Percentiles rank a stretch among this genome's conserved stretches.
Evolutionary conservation across 2,329 filamentous ascomycete genomes (phyloP).

Genomic region (Alternaria triticina): DNA sequence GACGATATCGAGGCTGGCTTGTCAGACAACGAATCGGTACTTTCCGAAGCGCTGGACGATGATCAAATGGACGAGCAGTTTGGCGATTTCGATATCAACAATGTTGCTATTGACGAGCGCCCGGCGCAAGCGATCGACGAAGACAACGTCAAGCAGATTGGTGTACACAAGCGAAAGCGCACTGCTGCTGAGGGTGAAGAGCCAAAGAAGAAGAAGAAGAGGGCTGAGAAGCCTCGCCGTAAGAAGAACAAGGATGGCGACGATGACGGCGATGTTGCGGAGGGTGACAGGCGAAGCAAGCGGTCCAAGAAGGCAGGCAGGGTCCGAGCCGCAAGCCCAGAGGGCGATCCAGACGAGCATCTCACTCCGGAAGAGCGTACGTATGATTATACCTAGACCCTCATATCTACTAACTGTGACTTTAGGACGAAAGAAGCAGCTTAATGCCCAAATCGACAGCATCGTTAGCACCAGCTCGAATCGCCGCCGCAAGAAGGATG

Average conservation of each 20-base stretch:
- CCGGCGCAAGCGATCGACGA: constrained; percentile 66
- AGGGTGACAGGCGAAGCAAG: constrained; percentile 62
- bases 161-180: constrained; percentile 70
- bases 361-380: constrained; percentile 82
- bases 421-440: constrained; percentile 73
- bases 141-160: constrained; percentile 65
- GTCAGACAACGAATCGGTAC: constrained; percentile 66
- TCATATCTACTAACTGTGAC: constrained; percentile 16
- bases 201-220: constrained; percentile 73
- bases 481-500: constrained; percentile 78
- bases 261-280: constrained; percentile 57
- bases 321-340: constrained; percentile 48
- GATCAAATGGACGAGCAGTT: constrained; percentile 65
- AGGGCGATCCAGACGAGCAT: constrained; percentile 76
- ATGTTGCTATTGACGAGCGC: constrained; percentile 66
- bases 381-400: constrained; percentile 37
- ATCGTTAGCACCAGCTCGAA: constrained; percentile 84
- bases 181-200: constrained; percentile 64
- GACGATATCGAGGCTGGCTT: constrained; percentile 51
- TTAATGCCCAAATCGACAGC: constrained; percentile 86
- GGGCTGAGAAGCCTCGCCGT: constrained; percentile 59
- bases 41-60: constrained; percentile 68
- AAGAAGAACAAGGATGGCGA: constrained; percentile 58
- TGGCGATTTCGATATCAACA: constrained; percentile 65
- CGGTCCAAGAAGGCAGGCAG: constrained; percentile 52